Base-by-base conservation (phyloP, 331 rosid genomes). In the Phaseolus coccineus region DNA sequence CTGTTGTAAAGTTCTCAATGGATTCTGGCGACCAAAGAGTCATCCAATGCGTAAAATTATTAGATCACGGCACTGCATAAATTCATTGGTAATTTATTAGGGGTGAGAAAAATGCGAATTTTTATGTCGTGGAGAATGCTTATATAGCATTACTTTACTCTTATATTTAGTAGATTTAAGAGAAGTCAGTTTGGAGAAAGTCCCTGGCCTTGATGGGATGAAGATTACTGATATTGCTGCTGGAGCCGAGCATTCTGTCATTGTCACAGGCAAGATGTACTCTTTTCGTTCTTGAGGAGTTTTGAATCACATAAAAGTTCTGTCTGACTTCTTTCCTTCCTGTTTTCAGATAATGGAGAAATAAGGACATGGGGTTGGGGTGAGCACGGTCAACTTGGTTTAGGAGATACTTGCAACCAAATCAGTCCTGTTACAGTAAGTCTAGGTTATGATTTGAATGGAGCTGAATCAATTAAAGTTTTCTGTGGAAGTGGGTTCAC, bases 321-420 rank as follows among this genome's bases (percentile, higher is more conserved):
- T 19, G 22, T 19, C 22, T 84, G 74, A 73, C 24, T 15, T 35
- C 4, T 35, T 46, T 40, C 2, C 35, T n/a, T 44, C 56, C 53
- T 9, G 15, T 57, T 46, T 56, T 74, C 80, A 85, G 94, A 82
- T 73, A 82, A 87, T 33, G 91, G 92, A 77, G 93, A 77, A 70
- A 44, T 87, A 53, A 95, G 82, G 84, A 82, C 96, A 56, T 95
- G 99, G 99, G 99, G 98, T 69, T 95, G 99, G 98, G 99, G 98
- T 51, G 98, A 93, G 86, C 93, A 95, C 51, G 98, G 98, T 76
- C 98, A 95, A 87, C 99, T 95, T 78, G 98, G 99, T 57, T 83
- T 95, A 84, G 99, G 98, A 27, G 85, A 91, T 83, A 81, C 84
- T 28, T 13, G 70, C 25, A 92, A 95, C 71, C 90, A 58, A 84